phyloP scores from a whole-genome alignment of 1,139 yeast genomes.

The Debaryomycetaceae sp. region DNA sequence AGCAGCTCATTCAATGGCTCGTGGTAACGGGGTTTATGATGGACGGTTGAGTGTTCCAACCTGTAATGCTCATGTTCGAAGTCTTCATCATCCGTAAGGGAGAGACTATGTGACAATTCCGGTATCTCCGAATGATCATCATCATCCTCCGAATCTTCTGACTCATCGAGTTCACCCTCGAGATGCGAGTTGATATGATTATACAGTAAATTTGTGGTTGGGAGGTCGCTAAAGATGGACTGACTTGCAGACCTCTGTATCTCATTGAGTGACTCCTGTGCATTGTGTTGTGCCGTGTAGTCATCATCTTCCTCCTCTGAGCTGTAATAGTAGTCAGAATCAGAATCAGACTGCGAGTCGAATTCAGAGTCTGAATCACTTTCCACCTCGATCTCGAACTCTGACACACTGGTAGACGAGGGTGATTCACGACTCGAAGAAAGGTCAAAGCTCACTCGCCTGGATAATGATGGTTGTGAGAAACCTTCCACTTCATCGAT shows the following conservation, averaged over 20 bases:
- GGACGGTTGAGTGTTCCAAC: constrained; percentile 2
- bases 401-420: constrained; percentile 29
- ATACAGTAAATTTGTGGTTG: constrained; percentile 3
- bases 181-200: constrained; percentile 5
- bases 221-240: constrained; percentile 5
- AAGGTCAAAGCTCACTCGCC: constrained; percentile 7
- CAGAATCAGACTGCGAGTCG: constrained; percentile 18
- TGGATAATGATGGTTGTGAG: constrained; percentile 5
- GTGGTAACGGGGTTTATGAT: constrained; percentile 5
- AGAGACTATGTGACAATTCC: constrained; percentile 6
- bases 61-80: constrained; percentile 7
- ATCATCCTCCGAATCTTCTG: constrained; percentile 7
- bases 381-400: constrained; percentile 34
- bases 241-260: constrained; percentile 5
- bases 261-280: constrained; percentile 1
- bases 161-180: constrained; percentile 6
- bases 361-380: constrained; percentile 14
- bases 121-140: constrained; percentile 6
- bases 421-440: constrained; percentile 8
- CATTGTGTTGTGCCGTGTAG: constrained; percentile 5
- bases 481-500: constrained; percentile 13
- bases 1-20: constrained; percentile 3
- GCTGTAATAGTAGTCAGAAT: constrained; percentile 12
- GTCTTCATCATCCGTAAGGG: constrained; percentile 9
- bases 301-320: constrained; percentile 10